phyloP scores from a whole-genome alignment of 345 rosid species.

The Eucalyptus pauciflora region DNA sequence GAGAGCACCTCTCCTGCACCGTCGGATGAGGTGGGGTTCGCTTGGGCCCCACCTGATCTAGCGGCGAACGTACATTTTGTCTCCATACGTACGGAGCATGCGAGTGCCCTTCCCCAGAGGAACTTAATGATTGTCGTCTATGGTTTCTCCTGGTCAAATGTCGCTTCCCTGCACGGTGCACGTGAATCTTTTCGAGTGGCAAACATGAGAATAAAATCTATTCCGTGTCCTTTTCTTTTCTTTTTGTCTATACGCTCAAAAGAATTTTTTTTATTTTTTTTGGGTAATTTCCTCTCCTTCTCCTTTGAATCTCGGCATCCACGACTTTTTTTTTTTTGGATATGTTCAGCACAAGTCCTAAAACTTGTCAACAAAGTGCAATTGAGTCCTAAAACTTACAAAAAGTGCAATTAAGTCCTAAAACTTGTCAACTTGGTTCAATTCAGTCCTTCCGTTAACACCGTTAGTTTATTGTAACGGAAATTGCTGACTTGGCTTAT shows the following conservation, averaged over 20 bases:
- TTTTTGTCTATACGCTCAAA: background rate
- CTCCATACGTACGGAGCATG: background rate
- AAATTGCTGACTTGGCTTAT: no score
- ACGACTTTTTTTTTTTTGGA: background rate
- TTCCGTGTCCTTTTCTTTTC: background rate
- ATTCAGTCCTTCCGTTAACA: no score
- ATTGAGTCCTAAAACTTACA: no score
- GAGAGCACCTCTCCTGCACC: background rate
- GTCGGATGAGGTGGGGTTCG: background rate
- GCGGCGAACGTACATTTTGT: background rate
- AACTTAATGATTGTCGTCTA: background rate
- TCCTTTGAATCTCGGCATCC: background rate
- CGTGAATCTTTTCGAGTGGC: background rate
- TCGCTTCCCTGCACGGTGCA: background rate
- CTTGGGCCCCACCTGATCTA: background rate
- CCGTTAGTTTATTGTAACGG: no score
- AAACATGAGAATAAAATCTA: background rate
- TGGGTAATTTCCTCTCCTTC: background rate
- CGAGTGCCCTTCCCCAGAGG: background rate
- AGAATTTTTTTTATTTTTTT: background rate
- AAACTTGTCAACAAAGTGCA: no score
- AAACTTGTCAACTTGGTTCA: no score
- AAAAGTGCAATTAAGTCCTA: no score
- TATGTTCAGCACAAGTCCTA: no score
- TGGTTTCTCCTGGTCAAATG: background rate